Base-by-base conservation (phyloP, 2,329 filamentous ascomycete species). In the Colletotrichum viniferum region DNA sequence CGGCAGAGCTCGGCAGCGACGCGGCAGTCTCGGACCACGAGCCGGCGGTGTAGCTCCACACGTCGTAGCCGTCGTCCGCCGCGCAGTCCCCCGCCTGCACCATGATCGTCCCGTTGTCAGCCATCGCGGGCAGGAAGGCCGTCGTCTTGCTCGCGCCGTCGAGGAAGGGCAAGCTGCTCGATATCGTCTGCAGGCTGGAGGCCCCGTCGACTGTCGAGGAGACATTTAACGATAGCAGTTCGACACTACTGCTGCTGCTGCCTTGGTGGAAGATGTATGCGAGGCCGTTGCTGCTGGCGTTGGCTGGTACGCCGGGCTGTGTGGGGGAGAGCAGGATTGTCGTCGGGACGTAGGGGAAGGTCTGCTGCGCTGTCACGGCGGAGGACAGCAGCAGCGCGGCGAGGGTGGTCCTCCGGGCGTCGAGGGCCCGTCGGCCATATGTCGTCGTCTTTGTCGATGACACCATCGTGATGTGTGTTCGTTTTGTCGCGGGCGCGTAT, bases 301-400 rank as follows among this genome's bases (percentile, higher is more conserved):
- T 80, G 80, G 81, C 83, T 34, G 78, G 72, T 38, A 86, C 85
- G 26, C 86, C 83, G 76, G 89, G 87, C 69, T 87, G 83, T 73
- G 84, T 81, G 73, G 84, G 81, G 8, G 89, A 87, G 61, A 92
- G 88, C 73, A 96, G 89, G 68, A 97, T 89, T 34, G 90, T 92
- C 0, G 95, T 95, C 4, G 95, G 94, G 71, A 93, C 92, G 86
- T 97, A 98, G 30, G 95, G 95, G 68, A 95, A 88, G 64, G 83
- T 83, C 79, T 88, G 86, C 67, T 88, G 86, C 8, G 83, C 79
- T 48, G 81, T 78, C 24, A 56, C 76, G 24, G 69, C 26, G 16
- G 72, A 60, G 5, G 72, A 52, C 28, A 77, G 34, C n/a, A 77
- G 56, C 69, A 77, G 62, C n/a, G 72, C 71, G 4, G 68, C 62